Evolutionary conservation across 164 flowering plant genomes (phyloP), one percentile per base, ranked within the genome.

Genomic region (Malania oleifera): DNA sequence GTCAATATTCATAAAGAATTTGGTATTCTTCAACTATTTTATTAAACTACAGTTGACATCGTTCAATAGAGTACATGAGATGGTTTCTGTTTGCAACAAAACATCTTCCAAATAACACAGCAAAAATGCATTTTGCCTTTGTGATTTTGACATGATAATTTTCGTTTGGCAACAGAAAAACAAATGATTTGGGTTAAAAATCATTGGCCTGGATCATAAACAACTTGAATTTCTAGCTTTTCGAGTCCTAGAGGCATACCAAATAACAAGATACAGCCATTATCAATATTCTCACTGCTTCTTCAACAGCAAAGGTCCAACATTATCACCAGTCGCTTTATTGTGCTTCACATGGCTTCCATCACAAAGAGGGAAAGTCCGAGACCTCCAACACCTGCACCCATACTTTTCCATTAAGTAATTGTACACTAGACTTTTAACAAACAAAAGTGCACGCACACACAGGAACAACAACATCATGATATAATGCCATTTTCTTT

Each of bases 271-370:
- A n/a, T n/a, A n/a, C n/a, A n/a, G 39, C 23, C 60, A n/a, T 18
- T 10, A 52, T 20, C 19, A 64, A 24, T 2, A 12, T 12, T 20
- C 3, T 45, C 61, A 73, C 72, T 76, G 60, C 67, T 86, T 86
- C 78, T 91, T 91, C 67, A 91, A 61, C 35, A 88, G 87, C 75
- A 91, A 67, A 40, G 98, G 98, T 13, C 98, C 98, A 51, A 91
- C 96, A 23, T 88, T 91, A 64, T 91, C 96, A 19, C 98, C 98
- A 29, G 85, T 83, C 11, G 84, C 95, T 68, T 91, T 88, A 78
- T 91, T 91, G 76, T 91, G 92, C 85, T 88, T 91, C 65, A 82
- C 87, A 70, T 91, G 98, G 64, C 78, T 70, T 22, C 98, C 98
- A 60, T 91, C 98, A 52, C 98, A 91, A 45, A 91, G 67, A 7